Evolutionary conservation across 2,329 filamentous ascomycete genomes (phyloP).

Genomic region (Monosporascus sp.): DNA sequence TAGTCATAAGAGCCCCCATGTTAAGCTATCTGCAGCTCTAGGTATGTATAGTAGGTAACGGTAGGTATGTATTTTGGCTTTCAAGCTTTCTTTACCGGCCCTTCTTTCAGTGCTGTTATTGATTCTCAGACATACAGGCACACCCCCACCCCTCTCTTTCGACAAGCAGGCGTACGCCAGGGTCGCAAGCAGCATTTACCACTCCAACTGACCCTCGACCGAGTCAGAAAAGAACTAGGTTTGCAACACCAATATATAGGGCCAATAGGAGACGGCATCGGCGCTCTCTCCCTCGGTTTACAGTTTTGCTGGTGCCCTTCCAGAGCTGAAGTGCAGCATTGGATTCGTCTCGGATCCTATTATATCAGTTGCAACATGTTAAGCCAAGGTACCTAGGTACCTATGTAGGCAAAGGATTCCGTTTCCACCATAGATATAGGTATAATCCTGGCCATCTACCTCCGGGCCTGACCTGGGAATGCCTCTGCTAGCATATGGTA

Average conservation of each 20-base stretch:
- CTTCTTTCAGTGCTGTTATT: background rate
- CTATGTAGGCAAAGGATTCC: no score
- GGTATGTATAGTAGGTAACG: background rate
- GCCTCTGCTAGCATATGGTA: background rate
- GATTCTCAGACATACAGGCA: no score
- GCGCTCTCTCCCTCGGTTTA: no score
- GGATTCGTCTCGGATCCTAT: background rate
- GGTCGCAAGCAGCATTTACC: background rate
- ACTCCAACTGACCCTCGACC: conserved; percentile 20
- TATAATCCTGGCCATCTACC: background rate
- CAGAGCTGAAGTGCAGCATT: no score
- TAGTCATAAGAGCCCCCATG: background rate
- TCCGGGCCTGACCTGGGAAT: background rate
- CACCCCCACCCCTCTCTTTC: conserved; percentile 6
- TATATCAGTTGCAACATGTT: conserved; percentile 5
- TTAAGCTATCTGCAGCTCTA: background rate
- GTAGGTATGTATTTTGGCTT: background rate
- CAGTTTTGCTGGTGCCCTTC: no score
- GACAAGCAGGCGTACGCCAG: no score
- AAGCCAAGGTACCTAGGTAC: conserved; percentile 1
- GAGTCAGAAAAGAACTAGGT: conserved; percentile 25
- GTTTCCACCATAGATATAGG: background rate
- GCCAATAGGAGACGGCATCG: no score
- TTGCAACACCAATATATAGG: no score
- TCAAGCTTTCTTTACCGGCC: background rate